Percentiles rank a stretch among this genome's conserved stretches.
Evolutionary conservation across 148 eudicot genomes (phyloP).

Genomic region (Rhododendron vialii): DNA sequence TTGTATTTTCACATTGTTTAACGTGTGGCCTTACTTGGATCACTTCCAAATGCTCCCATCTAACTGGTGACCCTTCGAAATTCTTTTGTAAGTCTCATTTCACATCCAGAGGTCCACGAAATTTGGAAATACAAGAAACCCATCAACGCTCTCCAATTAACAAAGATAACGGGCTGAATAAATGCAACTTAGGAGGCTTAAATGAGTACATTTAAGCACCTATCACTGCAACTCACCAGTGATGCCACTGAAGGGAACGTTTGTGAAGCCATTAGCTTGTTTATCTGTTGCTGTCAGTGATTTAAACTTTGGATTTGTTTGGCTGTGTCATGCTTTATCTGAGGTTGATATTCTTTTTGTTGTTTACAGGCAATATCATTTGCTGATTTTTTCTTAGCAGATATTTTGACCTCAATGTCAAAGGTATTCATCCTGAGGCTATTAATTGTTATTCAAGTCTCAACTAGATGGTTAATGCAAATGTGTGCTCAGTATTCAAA

Average conservation of each 20-base stretch:
- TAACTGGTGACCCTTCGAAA: background rate
- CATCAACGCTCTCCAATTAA: background rate
- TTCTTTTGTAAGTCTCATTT: background rate
- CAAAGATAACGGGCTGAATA: background rate
- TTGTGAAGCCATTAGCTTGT: background rate
- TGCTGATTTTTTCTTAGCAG: conserved; percentile 98
- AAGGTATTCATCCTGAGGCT: conserved; percentile 52
- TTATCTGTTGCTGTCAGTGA: background rate
- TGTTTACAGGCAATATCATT: conserved; percentile 87
- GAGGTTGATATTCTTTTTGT: conserved; percentile 15
- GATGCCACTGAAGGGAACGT: background rate
- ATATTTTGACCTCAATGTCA: conserved; percentile 96
- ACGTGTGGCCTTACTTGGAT: background rate
- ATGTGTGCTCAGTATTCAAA: background rate
- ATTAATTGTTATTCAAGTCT: background rate
- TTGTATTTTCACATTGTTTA: background rate
- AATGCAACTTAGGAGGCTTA: background rate
- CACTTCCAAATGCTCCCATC: background rate
- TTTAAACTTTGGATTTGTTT: background rate
- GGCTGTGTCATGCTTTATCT: background rate
- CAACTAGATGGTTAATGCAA: background rate
- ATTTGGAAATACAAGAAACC: background rate
- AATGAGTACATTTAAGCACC: background rate
- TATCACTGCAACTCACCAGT: background rate
- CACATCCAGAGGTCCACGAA: background rate